These are phyloP conservation scores for Cadophora gregata DNA, from an alignment of 2,329 filamentous ascomycete species.

Conservation along the genomic window DNA sequence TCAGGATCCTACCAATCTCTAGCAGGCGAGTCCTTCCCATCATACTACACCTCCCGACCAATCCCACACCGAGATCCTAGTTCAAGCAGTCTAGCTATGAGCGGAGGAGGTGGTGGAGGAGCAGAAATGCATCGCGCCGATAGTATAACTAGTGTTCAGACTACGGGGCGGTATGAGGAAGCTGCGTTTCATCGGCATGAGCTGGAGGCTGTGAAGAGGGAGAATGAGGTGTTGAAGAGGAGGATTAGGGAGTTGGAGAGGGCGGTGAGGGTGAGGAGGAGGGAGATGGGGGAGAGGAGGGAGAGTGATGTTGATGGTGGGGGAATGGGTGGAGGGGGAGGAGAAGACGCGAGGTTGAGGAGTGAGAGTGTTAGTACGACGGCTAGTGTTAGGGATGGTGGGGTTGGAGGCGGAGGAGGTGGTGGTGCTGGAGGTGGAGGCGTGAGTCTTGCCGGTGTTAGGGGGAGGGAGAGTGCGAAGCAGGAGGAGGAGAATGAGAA, in stretches of 20 bases:
- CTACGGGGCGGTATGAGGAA: slow-evolving; percentile 67
- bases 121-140: slow-evolving; percentile 26
- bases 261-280: slow-evolving; percentile 48
- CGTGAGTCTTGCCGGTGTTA: slow-evolving; percentile 3
- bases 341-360: slow-evolving; percentile 32
- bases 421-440: not conserved
- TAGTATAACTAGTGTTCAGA: slow-evolving; percentile 54
- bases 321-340: slow-evolving; percentile 24
- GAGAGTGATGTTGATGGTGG: slow-evolving; percentile 48
- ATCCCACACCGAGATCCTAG: slow-evolving; percentile 39
- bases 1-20: slow-evolving; percentile 39
- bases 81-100: slow-evolving; percentile 30
- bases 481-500: too few relatives aligned
- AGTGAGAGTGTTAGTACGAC: slow-evolving; percentile 60
- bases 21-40: slow-evolving; percentile 38
- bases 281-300: slow-evolving; percentile 27
- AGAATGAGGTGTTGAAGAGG: slow-evolving; percentile 67
- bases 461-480: slow-evolving; percentile 45
- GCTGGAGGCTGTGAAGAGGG: slow-evolving; percentile 64
- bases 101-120: slow-evolving; percentile 8
- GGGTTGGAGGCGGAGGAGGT: slow-evolving; percentile 40
- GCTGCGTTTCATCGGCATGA: slow-evolving; percentile 64
- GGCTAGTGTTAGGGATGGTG: slow-evolving; percentile 53
- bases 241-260: slow-evolving; percentile 67
- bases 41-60: slow-evolving; percentile 40